Conservation (phyloP, 805 yeast genomes). For the Kregervanrija delftensis region DNA sequence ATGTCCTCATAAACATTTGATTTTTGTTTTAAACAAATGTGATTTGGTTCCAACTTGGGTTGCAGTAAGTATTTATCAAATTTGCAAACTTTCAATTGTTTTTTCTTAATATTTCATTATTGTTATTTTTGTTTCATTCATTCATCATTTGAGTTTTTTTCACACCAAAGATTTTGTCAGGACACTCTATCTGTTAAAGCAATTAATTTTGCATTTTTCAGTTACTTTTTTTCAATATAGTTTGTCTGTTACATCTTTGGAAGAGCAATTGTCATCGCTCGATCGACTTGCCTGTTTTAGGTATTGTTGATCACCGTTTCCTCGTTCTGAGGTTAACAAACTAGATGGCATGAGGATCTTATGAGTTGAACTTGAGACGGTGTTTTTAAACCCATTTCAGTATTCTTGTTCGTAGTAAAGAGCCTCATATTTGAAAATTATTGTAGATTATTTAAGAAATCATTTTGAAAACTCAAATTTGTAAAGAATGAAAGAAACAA, state of each 20-base stretch:
- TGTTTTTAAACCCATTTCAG: conserved; percentile 4
- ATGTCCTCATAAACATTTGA: conserved; percentile 93
- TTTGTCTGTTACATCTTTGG: conserved; percentile 98
- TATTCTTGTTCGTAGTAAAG: conserved; percentile 78
- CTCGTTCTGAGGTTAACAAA: conserved; percentile 38
- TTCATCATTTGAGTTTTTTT: conserved; percentile 8
- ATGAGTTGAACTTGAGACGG: conserved; percentile 69
- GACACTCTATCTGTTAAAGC: conserved; percentile 36
- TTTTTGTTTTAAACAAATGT: conserved; percentile 92
- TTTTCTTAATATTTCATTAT: conserved; percentile 2
- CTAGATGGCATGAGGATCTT: conserved; percentile 45
- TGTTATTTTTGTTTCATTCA: conserved; percentile 2
- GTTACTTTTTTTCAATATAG: conserved; percentile 37
- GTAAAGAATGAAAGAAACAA: too few relatives aligned
- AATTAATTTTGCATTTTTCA: background rate
- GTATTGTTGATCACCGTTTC: conserved; percentile 27
- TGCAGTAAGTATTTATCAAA: conserved; percentile 81
- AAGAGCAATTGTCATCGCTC: conserved; percentile 63
- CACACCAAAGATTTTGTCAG: conserved; percentile 85
- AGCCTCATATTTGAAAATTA: conserved; percentile 51
- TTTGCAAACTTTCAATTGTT: conserved; percentile 6
- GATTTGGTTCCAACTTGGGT: conserved; percentile 99
- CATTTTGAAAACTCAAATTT: too few relatives aligned
- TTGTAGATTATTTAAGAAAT: too few relatives aligned
- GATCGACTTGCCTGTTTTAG: conserved; percentile 37